Evolutionary conservation across 2,329 filamentous ascomycete genomes (phyloP), one percentile per base, ranked within the genome.

Genomic region (Berkeleyomyces rouxiae): DNA sequence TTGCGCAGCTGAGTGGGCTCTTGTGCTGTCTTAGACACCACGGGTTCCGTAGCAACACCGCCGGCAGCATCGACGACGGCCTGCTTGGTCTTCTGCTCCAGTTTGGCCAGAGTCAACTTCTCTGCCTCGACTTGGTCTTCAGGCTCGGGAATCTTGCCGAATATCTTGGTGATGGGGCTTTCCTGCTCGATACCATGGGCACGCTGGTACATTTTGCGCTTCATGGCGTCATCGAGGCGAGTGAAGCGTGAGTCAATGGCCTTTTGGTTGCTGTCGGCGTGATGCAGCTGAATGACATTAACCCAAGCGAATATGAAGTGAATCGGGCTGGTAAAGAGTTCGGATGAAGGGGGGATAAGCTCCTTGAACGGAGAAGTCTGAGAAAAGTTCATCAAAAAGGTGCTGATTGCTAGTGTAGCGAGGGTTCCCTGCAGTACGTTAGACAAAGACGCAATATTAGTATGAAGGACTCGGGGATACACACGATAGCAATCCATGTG

Each of bases 141-240:
- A 43, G 73, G 71, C 65, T 70, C 72, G 55, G 68, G 71, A 66
- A 72, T 72, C 47, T 58, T 60, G 49, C 72, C 74, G 62, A 76
- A 75, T 9, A 75, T 73, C 68, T 75, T 75, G 64, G 71, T 77
- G 68, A 85, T 77, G 40, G 78, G 78, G 60, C 81, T 76, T 69
- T 79, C 78, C 68, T 80, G 76, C 72, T 90, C 86, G 70, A 95
- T 73, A 7, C 90, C 90, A 77, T 96, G 90, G 65, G 87, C 89
- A 74, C 89, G 85, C 69, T 91, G 84, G 74, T 90, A 99, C 73
- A 88, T 84, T 65, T 82, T 82, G 69, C 92, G 81, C 82, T 96
- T 96, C 72, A 86, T 82, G 37, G 93, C 86, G 75, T 99, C 93
- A 67, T 96, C 90, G 63, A 90, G 79, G 67, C 84, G 84, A 70